A percentile compares a stretch with the other conserved stretches of the same genome.
phyloP scores from a whole-genome alignment of 2,329 filamentous ascomycete species.

The Botrytis hyacinthi region DNA sequence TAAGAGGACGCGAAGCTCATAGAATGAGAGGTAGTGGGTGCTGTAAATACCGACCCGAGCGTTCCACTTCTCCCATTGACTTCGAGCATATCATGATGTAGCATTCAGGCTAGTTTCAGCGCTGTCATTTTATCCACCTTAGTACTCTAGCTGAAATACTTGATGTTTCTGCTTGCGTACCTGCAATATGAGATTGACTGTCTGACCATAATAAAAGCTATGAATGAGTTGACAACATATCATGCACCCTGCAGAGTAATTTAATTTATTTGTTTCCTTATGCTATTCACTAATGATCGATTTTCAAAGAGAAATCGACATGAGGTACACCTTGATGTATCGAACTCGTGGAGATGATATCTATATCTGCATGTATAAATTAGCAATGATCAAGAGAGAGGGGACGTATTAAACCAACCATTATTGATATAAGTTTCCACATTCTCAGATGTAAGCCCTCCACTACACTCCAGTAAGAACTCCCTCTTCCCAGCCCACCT shows the following conservation, averaged over 20 bases:
- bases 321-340: conserved; percentile 95
- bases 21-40: not conserved
- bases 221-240: not conserved
- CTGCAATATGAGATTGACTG: not conserved
- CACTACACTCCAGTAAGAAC: conserved; percentile 88
- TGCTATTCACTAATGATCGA: conserved; percentile 47
- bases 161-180: not conserved
- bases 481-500: conserved; percentile 72
- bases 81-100: not conserved
- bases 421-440: conserved; percentile 76
- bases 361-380: conserved; percentile 61
- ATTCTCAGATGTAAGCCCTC: conserved; percentile 82
- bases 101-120: not conserved
- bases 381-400: conserved; percentile 5
- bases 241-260: not conserved
- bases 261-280: not conserved
- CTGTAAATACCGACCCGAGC: no score
- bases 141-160: not conserved
- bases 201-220: not conserved
- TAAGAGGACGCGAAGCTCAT: not conserved
- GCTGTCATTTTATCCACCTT: not conserved
- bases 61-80: not conserved
- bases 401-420: conserved; percentile 47
- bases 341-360: conserved; percentile 93
- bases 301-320: conserved; percentile 95